These are phyloP conservation scores for Clavariopsis aquatica DNA, from an alignment of 495 filamentous ascomycete genomes.

Conservation along the genomic window DNA sequence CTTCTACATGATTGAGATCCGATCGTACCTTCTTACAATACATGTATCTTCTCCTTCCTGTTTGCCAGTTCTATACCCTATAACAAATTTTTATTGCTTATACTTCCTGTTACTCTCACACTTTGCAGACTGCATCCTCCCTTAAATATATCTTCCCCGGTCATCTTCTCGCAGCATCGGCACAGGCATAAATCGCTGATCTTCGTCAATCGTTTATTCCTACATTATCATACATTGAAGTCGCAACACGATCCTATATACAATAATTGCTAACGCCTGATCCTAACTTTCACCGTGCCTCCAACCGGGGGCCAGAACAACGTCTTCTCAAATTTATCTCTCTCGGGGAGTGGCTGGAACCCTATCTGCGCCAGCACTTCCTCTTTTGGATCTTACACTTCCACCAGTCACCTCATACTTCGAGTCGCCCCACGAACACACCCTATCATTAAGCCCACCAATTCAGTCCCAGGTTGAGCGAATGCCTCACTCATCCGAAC, in stretches of 20 bases:
- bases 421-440: constrained; percentile 36
- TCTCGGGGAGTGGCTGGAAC: constrained; percentile 46
- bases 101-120: background rate
- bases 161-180: background rate
- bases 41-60: constrained; percentile 4
- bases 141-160: background rate
- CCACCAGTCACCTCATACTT: constrained; percentile 38
- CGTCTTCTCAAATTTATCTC: constrained; percentile 51
- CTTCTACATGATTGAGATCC: background rate
- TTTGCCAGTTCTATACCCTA: constrained; percentile 9
- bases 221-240: background rate
- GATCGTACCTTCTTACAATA: constrained; percentile 14
- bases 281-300: background rate
- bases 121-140: background rate
- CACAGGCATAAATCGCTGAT: background rate
- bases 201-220: background rate
- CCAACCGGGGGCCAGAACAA: constrained; percentile 36
- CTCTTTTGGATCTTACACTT: constrained; percentile 3
- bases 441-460: constrained; percentile 22
- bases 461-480: background rate
- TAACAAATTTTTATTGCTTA: constrained; percentile 3
- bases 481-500: constrained; percentile 24
- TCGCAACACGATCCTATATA: background rate
- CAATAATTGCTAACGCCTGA: background rate
- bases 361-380: constrained; percentile 30